Evolutionary conservation across 495 filamentous ascomycete genomes (phyloP).

Genomic region (Neurospora sp.): DNA sequence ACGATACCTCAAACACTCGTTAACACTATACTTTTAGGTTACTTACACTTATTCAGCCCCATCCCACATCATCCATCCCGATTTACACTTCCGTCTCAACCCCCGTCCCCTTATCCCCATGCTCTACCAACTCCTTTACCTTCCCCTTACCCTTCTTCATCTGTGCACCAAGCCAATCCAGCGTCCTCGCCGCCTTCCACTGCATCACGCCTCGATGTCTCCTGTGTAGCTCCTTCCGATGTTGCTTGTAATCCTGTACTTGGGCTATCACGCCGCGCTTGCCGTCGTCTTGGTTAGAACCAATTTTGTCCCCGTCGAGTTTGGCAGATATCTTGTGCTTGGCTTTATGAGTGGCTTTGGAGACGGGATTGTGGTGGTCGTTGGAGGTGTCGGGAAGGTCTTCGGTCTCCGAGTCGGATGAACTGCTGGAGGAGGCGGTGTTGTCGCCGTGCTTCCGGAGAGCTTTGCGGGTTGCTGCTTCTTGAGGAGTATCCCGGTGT

Average conservation of each 20-base stretch:
- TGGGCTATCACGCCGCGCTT: conserved; percentile 32
- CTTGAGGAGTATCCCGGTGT: conserved; percentile 2
- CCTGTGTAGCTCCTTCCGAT: conserved; percentile 49
- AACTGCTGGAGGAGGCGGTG: neutral
- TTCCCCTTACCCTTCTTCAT: conserved; percentile 43
- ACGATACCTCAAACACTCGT: too few species aligned
- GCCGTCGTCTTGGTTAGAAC: conserved; percentile 21
- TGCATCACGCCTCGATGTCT: conserved; percentile 61
- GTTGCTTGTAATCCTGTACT: conserved; percentile 43
- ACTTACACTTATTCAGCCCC: neutral
- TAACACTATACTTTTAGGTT: neutral
- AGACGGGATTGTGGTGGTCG: neutral
- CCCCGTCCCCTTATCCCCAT: conserved; percentile 47
- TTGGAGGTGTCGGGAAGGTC: neutral
- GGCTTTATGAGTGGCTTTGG: neutral
- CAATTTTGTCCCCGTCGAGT: neutral
- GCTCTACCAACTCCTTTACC: conserved; percentile 41
- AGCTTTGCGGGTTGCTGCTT: conserved; percentile 16
- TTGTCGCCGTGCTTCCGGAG: conserved; percentile 13
- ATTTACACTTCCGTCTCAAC: conserved; percentile 50
- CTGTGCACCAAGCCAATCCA: conserved; percentile 51
- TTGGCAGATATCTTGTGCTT: conserved; percentile 5
- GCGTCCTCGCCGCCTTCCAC: conserved; percentile 53
- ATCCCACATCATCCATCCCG: too few species aligned
- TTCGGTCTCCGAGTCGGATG: neutral